Evolutionary conservation across 1,284 basidiomycete genomes (phyloP), one percentile per base, ranked within the genome.

Genomic region (Sporisorium graminicola): DNA sequence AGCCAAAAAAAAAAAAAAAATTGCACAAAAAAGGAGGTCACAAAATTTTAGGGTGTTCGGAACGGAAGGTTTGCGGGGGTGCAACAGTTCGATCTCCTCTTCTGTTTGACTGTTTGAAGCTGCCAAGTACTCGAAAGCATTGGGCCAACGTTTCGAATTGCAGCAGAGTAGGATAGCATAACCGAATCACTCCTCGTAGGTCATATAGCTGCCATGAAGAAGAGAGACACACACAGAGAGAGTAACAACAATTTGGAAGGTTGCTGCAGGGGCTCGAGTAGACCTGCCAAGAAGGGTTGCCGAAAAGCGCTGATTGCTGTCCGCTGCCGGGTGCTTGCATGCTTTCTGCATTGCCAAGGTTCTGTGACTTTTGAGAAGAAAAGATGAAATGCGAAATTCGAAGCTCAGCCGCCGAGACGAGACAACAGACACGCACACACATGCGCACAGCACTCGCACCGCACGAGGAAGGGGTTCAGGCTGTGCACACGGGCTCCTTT

Each of bases 281-380:
- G 13, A 49, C 47, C 29, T 49, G 47, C 47, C 47, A 16, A 29
- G 16, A 18, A n/a, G 7, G n/a, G 37, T 29, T 49, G 47, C 47
- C 47, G 47, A 50, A 29, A 50, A 31, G 49, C 29, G 47, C 46
- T 47, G 46, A 14, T 9, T 47, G 44, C 44, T 26, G 22, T 24
- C 26, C n/a, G n/a, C n/a, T n/a, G n/a, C n/a, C n/a, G n/a, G 46
- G 24, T 14, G 24, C 24, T 47, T 24, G 24, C 6, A 6, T 31
- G 46, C 24, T 27, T 47, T 29, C 18, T 49, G 49, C 35, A 8
- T 12, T 42, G 52, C 52, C 24, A 40, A 40, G 9, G 52, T 26
- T 29, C 2, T 53, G 52, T 53, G 51, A 40, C 3, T 42, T 53
- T 40, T 24, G 33, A 27, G 52, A 53, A 40, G 52, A 52, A 53